Evolutionary conservation across 73 alveolate genomes (phyloP).

Genomic region (Blepharisma stoltei): DNA sequence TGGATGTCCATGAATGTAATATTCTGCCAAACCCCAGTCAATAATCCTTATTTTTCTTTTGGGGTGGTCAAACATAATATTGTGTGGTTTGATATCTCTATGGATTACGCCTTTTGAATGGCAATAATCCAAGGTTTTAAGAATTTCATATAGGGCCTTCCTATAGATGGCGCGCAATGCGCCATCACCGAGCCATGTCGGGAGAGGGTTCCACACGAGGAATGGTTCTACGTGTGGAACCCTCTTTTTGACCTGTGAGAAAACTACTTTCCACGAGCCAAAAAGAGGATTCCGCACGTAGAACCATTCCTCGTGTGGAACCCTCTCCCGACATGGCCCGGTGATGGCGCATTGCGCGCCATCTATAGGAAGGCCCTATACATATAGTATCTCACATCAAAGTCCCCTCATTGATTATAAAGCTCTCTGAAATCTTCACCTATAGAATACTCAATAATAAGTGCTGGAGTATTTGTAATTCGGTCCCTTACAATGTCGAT

Average conservation of each 20-base stretch:
- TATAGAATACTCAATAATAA: constrained; percentile 85
- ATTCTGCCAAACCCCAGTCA: constrained; percentile 99
- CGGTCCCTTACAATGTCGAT: constrained; percentile 95
- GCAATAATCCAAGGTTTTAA: constrained; percentile 92
- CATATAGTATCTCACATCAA: constrained; percentile 89
- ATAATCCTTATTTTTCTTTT: constrained; percentile 80
- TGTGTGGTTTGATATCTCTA: constrained; percentile 97
- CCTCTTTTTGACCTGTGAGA: too few species aligned
- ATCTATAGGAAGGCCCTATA: too few species aligned
- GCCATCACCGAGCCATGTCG: too few species aligned
- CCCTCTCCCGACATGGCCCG: too few species aligned
- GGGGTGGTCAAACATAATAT: constrained; percentile 90
- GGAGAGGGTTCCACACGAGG: too few species aligned
- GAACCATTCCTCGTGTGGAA: too few species aligned
- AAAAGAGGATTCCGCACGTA: too few species aligned
- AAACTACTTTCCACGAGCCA: too few species aligned
- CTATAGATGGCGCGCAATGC: too few species aligned
- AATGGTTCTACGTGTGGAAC: too few species aligned
- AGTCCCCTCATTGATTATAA: constrained; percentile 81
- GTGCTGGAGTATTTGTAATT: constrained; percentile 84
- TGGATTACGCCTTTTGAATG: constrained; percentile 96
- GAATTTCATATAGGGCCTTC: too few species aligned
- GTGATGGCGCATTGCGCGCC: too few species aligned
- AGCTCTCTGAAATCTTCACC: constrained; percentile 84
- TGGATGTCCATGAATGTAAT: constrained; percentile 85